A percentile compares a stretch with the other conserved stretches of the same genome.
These are phyloP conservation scores for Ceratocystis ficicola DNA, from an alignment of 2,329 filamentous ascomycete species.

Conservation along the genomic window DNA sequence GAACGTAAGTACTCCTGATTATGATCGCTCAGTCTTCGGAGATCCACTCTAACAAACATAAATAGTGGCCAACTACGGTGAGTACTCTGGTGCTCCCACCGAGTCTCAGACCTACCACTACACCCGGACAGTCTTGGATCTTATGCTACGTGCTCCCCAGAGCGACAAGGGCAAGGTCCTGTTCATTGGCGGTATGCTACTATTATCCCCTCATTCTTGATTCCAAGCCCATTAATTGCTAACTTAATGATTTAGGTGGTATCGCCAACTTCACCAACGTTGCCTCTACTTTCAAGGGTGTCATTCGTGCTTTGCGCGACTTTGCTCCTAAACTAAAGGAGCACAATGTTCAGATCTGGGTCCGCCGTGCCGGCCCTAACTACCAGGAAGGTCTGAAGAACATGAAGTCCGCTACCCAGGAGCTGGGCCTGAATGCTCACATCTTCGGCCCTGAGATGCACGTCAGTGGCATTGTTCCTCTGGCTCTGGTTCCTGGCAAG, in stretches of 20 bases:
- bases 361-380: constrained; percentile 76
- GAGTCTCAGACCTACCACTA: constrained; percentile 99
- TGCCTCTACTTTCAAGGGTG: constrained; percentile 97
- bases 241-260: constrained; percentile 38
- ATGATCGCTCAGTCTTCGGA: neutral
- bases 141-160: constrained; percentile 85
- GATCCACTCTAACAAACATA: neutral
- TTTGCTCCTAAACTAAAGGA: constrained; percentile 74
- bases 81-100: constrained; percentile 97
- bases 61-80: constrained; percentile 85
- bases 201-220: too few relatives aligned
- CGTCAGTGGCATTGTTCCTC: constrained; percentile 89
- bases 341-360: constrained; percentile 98
- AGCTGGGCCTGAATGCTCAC: constrained; percentile 66
- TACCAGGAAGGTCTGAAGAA: constrained; percentile 99
- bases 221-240: neutral
- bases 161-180: constrained; percentile 90
- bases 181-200: constrained; percentile 69
- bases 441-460: constrained; percentile 74
- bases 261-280: constrained; percentile 99
- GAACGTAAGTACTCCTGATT: constrained; percentile 40
- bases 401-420: constrained; percentile 92
- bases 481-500: constrained; percentile 62
- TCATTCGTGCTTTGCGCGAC: constrained; percentile 90
- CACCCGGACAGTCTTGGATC: constrained; percentile 87